Percentiles rank a stretch among this genome's conserved stretches.
Conservation (phyloP, 2,329 filamentous ascomycete species). For the Trichoderma koningii region DNA sequence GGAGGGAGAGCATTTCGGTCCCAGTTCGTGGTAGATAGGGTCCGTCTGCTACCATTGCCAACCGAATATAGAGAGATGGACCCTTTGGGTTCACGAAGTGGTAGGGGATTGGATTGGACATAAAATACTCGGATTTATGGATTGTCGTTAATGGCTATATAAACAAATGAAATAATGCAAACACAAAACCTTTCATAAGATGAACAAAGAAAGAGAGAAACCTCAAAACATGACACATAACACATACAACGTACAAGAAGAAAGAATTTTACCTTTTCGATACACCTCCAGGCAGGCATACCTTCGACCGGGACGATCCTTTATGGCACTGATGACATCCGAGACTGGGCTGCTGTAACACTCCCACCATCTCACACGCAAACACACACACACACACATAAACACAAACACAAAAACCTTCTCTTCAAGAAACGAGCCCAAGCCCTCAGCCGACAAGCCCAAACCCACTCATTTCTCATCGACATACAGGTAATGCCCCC, state of each 20-base stretch:
- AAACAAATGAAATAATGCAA: background rate
- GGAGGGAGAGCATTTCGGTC: slow-evolving; percentile 63
- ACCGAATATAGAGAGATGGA: background rate
- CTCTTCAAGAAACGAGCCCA: background rate
- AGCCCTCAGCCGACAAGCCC: background rate
- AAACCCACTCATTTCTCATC: slow-evolving; percentile 3
- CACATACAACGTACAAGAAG: background rate
- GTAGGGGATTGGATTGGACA: background rate
- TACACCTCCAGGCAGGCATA: background rate
- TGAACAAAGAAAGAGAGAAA: background rate
- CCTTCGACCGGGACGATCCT: background rate
- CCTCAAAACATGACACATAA: background rate
- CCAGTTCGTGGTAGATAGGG: slow-evolving; percentile 50
- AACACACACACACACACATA: too few relatives aligned
- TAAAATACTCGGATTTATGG: background rate
- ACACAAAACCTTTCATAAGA: background rate
- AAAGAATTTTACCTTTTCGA: background rate
- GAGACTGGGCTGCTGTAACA: too few relatives aligned
- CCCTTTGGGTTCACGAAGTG: background rate
- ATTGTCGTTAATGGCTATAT: background rate
- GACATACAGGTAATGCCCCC: background rate
- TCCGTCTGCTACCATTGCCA: background rate
- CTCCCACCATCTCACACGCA: too few relatives aligned
- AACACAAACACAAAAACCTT: background rate
- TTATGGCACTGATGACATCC: background rate